Conservation (phyloP, 2,329 filamentous ascomycete genomes). For the Fusarium sublunatum region DNA sequence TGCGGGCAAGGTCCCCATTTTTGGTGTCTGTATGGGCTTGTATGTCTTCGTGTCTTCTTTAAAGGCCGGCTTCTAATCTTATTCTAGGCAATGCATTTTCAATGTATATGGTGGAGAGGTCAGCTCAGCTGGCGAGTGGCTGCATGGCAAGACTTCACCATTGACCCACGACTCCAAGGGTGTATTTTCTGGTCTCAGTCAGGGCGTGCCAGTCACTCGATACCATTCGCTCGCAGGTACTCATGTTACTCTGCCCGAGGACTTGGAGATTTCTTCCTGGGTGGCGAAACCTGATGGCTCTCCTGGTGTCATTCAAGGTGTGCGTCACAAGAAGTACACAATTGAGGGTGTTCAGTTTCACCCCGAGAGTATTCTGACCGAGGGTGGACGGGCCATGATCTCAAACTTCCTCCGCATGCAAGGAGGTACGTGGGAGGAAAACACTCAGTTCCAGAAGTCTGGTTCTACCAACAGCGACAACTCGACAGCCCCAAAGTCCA, state of each 20-base stretch:
- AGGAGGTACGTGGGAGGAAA: slow-evolving; percentile 91
- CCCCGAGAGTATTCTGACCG: slow-evolving; percentile 95
- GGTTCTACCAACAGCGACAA: slow-evolving; percentile 45
- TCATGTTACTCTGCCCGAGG: slow-evolving; percentile 84
- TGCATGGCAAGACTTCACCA: slow-evolving; percentile 96
- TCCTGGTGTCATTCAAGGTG: slow-evolving; percentile 93
- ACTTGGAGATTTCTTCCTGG: slow-evolving; percentile 91
- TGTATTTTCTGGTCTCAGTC: slow-evolving; percentile 84
- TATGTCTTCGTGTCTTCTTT: slow-evolving; percentile 56
- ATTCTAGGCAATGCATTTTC: slow-evolving; percentile 88
- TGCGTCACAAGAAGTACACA: slow-evolving; percentile 89
- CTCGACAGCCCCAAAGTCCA: slow-evolving; percentile 52
- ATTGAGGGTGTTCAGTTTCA: slow-evolving; percentile 99
- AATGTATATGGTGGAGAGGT: slow-evolving; percentile 93
- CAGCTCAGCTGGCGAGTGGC: slow-evolving; percentile 91
- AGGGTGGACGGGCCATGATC: slow-evolving; percentile 88
- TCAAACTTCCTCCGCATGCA: slow-evolving; percentile 90
- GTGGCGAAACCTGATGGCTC: slow-evolving; percentile 80
- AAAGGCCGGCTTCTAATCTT: slow-evolving; percentile 2
- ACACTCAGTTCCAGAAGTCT: slow-evolving; percentile 67
- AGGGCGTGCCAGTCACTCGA: slow-evolving; percentile 87
- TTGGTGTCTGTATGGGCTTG: slow-evolving; percentile 99
- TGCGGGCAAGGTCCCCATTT: slow-evolving; percentile 90
- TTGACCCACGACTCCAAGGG: slow-evolving; percentile 90
- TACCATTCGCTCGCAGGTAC: slow-evolving; percentile 98